A percentile compares a stretch with the other conserved stretches of the same genome.
Evolutionary conservation across 208 protist species (phyloP).

Genomic region (Leishmania braziliensis): DNA sequence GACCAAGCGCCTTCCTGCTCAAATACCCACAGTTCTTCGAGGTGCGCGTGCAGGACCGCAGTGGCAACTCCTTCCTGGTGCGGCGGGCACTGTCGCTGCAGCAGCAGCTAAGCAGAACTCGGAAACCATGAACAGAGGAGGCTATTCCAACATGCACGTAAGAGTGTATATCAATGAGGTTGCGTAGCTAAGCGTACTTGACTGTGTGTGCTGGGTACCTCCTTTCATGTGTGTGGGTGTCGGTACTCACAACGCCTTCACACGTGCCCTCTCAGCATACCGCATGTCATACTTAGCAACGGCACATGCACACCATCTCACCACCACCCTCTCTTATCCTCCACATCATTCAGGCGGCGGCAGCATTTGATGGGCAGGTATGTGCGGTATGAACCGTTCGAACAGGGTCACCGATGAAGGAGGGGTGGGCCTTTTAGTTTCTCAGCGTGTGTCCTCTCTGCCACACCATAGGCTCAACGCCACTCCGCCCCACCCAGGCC

Average conservation of each 20-base stretch:
- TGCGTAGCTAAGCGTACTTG: background rate
- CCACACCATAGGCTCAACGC: background rate
- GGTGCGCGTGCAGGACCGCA: slow-evolving; percentile 28
- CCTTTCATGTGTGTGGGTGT: background rate
- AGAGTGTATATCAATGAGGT: background rate
- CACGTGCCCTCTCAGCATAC: background rate
- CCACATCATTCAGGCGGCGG: background rate
- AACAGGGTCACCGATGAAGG: background rate
- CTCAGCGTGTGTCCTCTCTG: background rate
- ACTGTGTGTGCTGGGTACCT: background rate
- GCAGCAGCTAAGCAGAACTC: slow-evolving; percentile 6
- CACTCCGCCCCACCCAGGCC: background rate
- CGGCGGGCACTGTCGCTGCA: slow-evolving; percentile 57
- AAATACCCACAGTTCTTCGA: slow-evolving; percentile 75
- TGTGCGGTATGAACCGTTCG: background rate
- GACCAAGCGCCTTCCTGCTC: slow-evolving; percentile 47
- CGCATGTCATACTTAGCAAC: background rate
- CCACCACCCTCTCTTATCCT: background rate
- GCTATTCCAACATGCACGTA: background rate
- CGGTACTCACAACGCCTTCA: background rate
- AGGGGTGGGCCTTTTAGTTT: background rate
- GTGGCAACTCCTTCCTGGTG: slow-evolving; percentile 43
- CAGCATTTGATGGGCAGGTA: background rate
- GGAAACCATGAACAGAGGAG: background rate
- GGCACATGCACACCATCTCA: background rate